A percentile compares a stretch with the other conserved stretches of the same genome.
These are phyloP conservation scores for Xenosphaeropsis pyriputrescens DNA, from an alignment of 2,329 filamentous ascomycete species.

Conservation along the genomic window DNA sequence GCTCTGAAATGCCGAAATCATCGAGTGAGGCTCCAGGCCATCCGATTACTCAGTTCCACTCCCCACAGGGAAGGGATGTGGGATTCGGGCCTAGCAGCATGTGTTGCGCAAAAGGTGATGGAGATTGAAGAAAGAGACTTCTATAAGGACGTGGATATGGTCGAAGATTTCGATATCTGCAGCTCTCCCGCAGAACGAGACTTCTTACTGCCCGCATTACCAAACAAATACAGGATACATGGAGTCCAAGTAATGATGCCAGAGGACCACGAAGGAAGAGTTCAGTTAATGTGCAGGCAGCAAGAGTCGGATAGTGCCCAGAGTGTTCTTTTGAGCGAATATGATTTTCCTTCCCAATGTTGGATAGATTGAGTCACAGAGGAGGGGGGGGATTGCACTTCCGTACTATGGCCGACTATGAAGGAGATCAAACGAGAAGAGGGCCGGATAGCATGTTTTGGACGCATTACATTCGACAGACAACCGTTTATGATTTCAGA, in stretches of 20 bases:
- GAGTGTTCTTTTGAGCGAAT: slow-evolving; percentile 2
- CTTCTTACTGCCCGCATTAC: slow-evolving; percentile 7
- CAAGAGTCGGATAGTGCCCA: not conserved
- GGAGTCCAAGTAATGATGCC: slow-evolving; percentile 7
- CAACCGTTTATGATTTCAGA: too few relatives aligned
- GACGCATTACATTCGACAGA: too few relatives aligned
- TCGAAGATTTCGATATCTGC: slow-evolving; percentile 4
- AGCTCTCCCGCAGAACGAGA: slow-evolving; percentile 3
- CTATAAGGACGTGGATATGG: slow-evolving; percentile 5
- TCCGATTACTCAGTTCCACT: slow-evolving; percentile 16
- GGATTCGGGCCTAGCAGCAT: slow-evolving; percentile 19
- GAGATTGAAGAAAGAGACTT: slow-evolving; percentile 21
- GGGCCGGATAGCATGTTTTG: too few relatives aligned
- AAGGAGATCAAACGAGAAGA: too few relatives aligned
- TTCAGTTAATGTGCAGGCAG: slow-evolving; percentile 2
- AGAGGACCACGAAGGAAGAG: slow-evolving; percentile 1
- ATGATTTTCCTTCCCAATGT: slow-evolving; percentile 2
- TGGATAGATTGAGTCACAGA: slow-evolving; percentile 3
- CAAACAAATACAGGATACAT: slow-evolving; percentile 8
- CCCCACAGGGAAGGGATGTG: slow-evolving; percentile 26
- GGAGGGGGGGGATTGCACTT: too few relatives aligned
- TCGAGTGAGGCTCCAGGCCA: slow-evolving; percentile 23
- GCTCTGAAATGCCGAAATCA: slow-evolving; percentile 30
- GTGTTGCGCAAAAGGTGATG: slow-evolving; percentile 21
- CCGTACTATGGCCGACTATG: too few relatives aligned